These are phyloP conservation scores for Atractiella rhizophila DNA, from an alignment of 768 basidiomycete genomes.

Conservation along the genomic window DNA sequence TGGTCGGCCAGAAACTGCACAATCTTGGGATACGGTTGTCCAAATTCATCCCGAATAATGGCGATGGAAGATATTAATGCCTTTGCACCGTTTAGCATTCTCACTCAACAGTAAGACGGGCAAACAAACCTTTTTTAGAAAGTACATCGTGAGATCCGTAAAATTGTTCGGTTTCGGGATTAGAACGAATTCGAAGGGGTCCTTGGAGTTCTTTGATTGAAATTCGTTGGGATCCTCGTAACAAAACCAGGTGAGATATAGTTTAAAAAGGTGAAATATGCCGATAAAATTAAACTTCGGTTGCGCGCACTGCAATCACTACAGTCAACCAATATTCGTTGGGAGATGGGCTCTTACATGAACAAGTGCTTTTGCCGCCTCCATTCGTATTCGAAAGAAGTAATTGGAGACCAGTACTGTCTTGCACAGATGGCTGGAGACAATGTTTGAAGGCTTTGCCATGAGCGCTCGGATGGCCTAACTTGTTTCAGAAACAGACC, in stretches of 20 bases:
- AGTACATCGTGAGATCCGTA: conserved; percentile 69
- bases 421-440: conserved; percentile 74
- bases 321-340: not conserved
- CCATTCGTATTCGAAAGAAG: conserved; percentile 83
- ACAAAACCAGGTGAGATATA: conserved; percentile 73
- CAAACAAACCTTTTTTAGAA: conserved; percentile 57
- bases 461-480: too few relatives aligned
- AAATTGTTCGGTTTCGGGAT: conserved; percentile 94
- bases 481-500: too few relatives aligned
- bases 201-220: too few relatives aligned
- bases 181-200: conserved; percentile 60
- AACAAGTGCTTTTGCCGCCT: conserved; percentile 55
- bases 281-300: conserved; percentile 65
- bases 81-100: conserved; percentile 22
- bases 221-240: conserved; percentile 26
- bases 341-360: conserved; percentile 1
- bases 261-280: conserved; percentile 81
- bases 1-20: conserved; percentile 73
- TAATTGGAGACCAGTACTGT: conserved; percentile 85
- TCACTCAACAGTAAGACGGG: not conserved
- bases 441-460: too few relatives aligned
- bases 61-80: conserved; percentile 57
- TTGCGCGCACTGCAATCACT: conserved; percentile 41
- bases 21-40: conserved; percentile 62
- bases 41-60: conserved; percentile 58